These are phyloP conservation scores for Spergularia marina DNA, from an alignment of 148 eudicot genomes.

Conservation along the genomic window DNA sequence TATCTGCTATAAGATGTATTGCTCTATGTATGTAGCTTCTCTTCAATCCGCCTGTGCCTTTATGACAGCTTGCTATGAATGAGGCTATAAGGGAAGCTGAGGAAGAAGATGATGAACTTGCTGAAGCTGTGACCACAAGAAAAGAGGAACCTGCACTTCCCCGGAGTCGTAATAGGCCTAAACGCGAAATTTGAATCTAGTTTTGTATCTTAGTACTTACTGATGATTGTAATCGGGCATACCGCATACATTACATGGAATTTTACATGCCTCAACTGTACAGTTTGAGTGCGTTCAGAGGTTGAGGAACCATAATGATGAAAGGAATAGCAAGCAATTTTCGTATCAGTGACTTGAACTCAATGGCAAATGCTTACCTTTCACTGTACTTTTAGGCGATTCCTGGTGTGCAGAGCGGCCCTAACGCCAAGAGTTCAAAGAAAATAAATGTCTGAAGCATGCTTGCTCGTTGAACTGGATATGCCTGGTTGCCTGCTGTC, in stretches of 20 bases:
- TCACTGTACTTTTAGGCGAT: no score
- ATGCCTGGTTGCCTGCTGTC: no score
- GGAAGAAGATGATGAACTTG: slow-evolving; percentile 39
- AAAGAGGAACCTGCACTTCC: slow-evolving; percentile 51
- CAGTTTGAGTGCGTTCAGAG: slow-evolving; percentile 9
- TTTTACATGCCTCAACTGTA: slow-evolving; percentile 8
- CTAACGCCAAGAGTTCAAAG: no score
- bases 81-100: slow-evolving; percentile 62
- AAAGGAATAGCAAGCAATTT: not conserved
- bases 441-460: no score
- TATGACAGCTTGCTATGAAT: slow-evolving; percentile 57
- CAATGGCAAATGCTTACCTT: no score
- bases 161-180: slow-evolving; percentile 71
- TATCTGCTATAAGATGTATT: no score
- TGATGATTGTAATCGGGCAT: no score
- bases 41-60: not conserved
- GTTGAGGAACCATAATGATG: not conserved
- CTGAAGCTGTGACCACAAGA: slow-evolving; percentile 24
- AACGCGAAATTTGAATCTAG: slow-evolving; percentile 54
- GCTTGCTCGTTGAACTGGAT: no score
- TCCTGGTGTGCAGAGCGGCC: no score
- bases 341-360: not conserved
- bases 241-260: no score
- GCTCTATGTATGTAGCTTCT: not conserved
- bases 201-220: not conserved